These are phyloP conservation scores for Lachnellula arida DNA, from an alignment of 2,329 filamentous ascomycete species.

Conservation along the genomic window DNA sequence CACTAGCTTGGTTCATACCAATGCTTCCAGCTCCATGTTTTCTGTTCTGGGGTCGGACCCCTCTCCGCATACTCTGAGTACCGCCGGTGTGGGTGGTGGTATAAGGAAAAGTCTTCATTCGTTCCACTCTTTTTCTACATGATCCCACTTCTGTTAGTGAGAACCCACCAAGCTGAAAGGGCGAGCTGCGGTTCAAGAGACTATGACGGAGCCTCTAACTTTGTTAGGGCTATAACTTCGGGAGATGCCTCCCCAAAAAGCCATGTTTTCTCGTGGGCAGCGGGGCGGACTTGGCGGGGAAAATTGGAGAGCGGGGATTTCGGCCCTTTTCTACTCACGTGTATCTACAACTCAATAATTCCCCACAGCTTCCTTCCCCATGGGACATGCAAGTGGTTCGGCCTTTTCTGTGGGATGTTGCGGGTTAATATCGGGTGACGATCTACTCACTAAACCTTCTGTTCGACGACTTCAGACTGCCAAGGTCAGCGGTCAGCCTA, in stretches of 20 bases:
- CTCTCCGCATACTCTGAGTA: too few relatives aligned
- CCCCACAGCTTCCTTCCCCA: background rate
- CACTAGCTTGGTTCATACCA: background rate
- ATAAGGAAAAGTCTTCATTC: background rate
- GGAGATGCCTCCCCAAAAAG: background rate
- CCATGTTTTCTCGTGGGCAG: background rate
- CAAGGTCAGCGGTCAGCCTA: too few relatives aligned
- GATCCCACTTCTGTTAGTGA: background rate
- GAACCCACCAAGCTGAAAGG: background rate
- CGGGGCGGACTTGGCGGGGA: background rate
- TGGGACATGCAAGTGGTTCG: background rate
- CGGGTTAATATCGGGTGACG: constrained; percentile 1
- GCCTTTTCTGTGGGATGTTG: background rate
- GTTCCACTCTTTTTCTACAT: background rate
- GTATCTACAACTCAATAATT: background rate
- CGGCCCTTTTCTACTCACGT: constrained; percentile 6
- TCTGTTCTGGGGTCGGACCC: too few relatives aligned
- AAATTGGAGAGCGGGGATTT: background rate
- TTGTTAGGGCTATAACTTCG: background rate
- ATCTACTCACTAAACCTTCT: background rate
- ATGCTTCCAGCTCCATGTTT: background rate
- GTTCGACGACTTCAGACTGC: background rate
- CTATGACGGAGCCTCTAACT: background rate
- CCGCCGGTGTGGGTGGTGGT: too few relatives aligned
- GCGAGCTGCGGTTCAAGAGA: background rate